Evolutionary conservation across 2,329 filamentous ascomycete species (phyloP).

Genomic region (Fusarium nygamai): DNA sequence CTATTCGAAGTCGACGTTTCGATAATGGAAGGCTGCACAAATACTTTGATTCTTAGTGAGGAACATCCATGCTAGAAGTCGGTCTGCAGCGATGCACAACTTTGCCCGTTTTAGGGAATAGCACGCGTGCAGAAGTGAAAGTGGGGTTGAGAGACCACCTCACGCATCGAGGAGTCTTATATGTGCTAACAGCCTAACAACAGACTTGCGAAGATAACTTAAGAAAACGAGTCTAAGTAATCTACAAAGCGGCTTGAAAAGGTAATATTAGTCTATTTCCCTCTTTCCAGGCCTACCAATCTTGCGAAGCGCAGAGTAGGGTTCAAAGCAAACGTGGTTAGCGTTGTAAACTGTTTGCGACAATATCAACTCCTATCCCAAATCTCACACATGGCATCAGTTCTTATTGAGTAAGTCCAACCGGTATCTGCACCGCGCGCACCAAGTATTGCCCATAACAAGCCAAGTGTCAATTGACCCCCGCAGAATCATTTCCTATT

Average conservation of each 20-base stretch:
- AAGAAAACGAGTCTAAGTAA: too few relatives aligned
- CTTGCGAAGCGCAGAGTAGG: fast-evolving
- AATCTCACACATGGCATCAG: not conserved
- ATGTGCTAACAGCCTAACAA: not conserved
- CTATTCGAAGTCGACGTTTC: not conserved
- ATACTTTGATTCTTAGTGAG: not conserved
- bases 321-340: not conserved
- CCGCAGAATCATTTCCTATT: not conserved
- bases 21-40: not conserved
- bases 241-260: fast-evolving
- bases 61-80: not conserved
- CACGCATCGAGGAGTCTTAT: not conserved
- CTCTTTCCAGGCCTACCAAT: fast-evolving
- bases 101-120: conserved; percentile 13
- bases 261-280: fast-evolving
- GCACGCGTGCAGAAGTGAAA: not conserved
- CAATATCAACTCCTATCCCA: fast-evolving
- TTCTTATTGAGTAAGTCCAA: not conserved
- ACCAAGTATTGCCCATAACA: not conserved
- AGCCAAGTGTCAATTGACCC: conserved; percentile 9
- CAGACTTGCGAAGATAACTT: not conserved
- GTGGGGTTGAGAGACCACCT: too few relatives aligned
- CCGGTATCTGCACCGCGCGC: not conserved
- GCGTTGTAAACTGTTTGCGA: not conserved
- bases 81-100: not conserved